These are phyloP conservation scores for Terfezia claveryi DNA, from an alignment of 495 filamentous ascomycete species.

Conservation along the genomic window DNA sequence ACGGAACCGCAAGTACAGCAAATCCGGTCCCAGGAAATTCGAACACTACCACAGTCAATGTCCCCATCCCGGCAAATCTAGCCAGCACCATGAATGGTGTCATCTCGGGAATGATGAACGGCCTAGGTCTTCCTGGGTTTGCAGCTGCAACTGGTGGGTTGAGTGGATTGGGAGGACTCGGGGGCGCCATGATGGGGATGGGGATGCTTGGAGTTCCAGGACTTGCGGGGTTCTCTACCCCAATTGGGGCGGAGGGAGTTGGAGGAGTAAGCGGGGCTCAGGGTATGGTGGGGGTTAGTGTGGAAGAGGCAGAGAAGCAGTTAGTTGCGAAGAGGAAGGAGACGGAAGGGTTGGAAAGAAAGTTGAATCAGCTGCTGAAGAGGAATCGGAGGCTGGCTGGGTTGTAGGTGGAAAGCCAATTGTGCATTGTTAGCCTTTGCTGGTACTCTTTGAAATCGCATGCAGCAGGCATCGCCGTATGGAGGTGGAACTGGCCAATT, in stretches of 20 bases:
- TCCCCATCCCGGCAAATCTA: too few species aligned
- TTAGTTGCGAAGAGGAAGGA: constrained; percentile 38
- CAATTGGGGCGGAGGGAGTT: not conserved
- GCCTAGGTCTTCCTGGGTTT: too few species aligned
- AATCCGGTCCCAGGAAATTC: too few species aligned
- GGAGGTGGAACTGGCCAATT: too few species aligned
- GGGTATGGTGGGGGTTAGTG: constrained; percentile 25
- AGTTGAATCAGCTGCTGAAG: constrained; percentile 34
- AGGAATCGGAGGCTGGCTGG: constrained; percentile 32
- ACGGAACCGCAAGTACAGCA: too few species aligned
- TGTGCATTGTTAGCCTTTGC: too few species aligned
- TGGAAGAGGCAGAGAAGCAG: constrained; percentile 40
- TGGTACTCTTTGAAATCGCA: too few species aligned
- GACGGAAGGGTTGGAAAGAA: constrained; percentile 48
- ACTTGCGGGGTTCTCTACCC: not conserved
- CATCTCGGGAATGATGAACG: not conserved
- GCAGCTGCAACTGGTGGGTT: too few species aligned
- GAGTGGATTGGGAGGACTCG: too few species aligned
- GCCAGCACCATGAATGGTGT: not conserved
- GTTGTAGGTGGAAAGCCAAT: not conserved
- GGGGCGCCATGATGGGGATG: not conserved
- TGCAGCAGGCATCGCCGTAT: too few species aligned
- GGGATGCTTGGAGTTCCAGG: not conserved
- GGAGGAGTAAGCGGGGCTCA: not conserved
- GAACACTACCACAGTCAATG: too few species aligned